A percentile compares a stretch with the other conserved stretches of the same genome.
Conservation (phyloP, 2,329 filamentous ascomycete species). For the Scolecobasidium constrictum region DNA sequence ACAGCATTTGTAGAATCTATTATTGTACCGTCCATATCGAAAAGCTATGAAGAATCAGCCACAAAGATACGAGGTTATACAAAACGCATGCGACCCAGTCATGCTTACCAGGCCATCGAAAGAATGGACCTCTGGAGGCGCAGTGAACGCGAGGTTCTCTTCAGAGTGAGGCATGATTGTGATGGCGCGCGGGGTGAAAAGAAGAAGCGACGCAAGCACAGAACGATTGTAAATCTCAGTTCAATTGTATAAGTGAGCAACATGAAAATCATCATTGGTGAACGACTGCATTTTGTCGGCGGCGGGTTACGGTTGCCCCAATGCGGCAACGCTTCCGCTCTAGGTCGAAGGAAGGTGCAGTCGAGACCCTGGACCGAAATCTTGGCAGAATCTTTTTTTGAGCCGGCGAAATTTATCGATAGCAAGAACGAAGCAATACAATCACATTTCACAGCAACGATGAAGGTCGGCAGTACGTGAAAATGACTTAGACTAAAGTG, state of each 20-base stretch:
- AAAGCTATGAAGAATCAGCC: slow-evolving; percentile 30
- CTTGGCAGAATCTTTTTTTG: background rate
- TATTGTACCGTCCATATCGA: slow-evolving; percentile 75
- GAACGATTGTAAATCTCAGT: no score
- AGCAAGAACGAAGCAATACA: background rate
- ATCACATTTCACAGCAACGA: slow-evolving; percentile 15
- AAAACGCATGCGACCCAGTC: slow-evolving; percentile 9
- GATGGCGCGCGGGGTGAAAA: no score
- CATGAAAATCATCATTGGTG: no score
- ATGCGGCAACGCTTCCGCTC: no score
- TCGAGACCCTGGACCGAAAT: no score
- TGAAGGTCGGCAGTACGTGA: slow-evolving; percentile 33
- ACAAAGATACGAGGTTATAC: background rate
- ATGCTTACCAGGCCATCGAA: slow-evolving; percentile 32
- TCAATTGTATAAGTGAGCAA: no score
- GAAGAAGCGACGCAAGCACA: no score
- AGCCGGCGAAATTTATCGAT: background rate
- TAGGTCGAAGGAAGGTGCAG: no score
- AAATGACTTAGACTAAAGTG: no score
- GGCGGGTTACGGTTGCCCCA: no score
- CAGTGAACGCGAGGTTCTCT: slow-evolving; percentile 24
- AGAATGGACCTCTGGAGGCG: slow-evolving; percentile 26
- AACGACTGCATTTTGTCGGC: no score
- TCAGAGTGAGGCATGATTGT: slow-evolving; percentile 20
- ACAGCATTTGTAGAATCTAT: slow-evolving; percentile 68